Conservation (phyloP, 2,329 filamentous ascomycete species). For the Capronia epimyces region DNA sequence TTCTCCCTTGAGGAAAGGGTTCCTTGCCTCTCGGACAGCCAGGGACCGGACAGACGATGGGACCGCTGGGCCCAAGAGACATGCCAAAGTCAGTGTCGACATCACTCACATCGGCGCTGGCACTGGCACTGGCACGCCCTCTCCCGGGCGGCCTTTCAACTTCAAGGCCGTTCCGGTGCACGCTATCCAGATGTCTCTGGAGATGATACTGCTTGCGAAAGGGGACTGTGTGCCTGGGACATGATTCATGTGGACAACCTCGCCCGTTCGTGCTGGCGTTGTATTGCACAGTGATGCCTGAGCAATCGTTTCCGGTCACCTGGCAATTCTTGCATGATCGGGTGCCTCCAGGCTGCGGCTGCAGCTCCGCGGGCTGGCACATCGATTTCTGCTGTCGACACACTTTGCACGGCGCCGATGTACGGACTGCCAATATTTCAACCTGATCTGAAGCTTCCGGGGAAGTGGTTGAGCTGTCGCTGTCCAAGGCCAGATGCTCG, state of each 20-base stretch:
- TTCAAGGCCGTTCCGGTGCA: constrained; percentile 8
- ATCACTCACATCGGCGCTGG: constrained; percentile 9
- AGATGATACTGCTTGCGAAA: constrained; percentile 24
- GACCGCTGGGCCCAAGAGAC: neutral
- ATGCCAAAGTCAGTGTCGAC: neutral
- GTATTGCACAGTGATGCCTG: constrained; percentile 13
- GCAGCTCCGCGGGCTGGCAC: constrained; percentile 7
- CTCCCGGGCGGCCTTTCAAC: neutral
- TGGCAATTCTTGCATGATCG: constrained; percentile 12
- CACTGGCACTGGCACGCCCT: constrained; percentile 1
- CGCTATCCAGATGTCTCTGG: constrained; percentile 20
- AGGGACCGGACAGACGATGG: constrained; percentile 24
- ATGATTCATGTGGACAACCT: constrained; percentile 21
- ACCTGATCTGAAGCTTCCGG: neutral
- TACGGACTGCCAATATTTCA: constrained; percentile 1
- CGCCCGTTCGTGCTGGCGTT: neutral
- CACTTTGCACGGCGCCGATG: constrained; percentile 13
- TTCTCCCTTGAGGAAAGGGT: constrained; percentile 19
- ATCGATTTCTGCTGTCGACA: constrained; percentile 5
- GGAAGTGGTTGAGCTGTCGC: constrained; percentile 1
- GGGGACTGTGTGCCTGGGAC: constrained; percentile 20
- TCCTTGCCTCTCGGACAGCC: constrained; percentile 14
- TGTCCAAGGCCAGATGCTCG: constrained; percentile 18
- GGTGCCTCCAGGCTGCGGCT: neutral
- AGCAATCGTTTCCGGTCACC: constrained; percentile 5